A percentile compares a stretch with the other conserved stretches of the same genome.
phyloP scores from a whole-genome alignment of 2,329 filamentous ascomycete genomes.

The Exophiala xenobiotica region DNA sequence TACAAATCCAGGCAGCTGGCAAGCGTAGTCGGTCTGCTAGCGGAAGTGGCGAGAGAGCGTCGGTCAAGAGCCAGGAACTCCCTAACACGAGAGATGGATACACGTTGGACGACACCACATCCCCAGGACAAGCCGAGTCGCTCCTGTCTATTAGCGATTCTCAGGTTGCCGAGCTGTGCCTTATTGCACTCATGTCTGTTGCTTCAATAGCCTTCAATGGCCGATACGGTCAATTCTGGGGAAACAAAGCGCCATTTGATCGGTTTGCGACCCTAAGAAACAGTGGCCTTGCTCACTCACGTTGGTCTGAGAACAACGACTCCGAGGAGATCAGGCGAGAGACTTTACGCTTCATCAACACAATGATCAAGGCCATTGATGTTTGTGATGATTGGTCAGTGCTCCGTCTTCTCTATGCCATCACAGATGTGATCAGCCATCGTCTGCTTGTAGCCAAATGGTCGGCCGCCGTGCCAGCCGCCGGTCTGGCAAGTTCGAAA shows the following conservation, averaged over 20 bases:
- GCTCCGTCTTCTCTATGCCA: slow-evolving; percentile 15
- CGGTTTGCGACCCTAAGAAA: slow-evolving; percentile 15
- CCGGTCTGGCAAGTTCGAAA: slow-evolving; percentile 1
- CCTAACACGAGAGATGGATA: not conserved
- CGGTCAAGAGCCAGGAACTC: slow-evolving; percentile 5
- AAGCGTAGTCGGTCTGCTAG: slow-evolving; percentile 11
- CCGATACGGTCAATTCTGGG: slow-evolving; percentile 1
- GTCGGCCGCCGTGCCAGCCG: slow-evolving; percentile 8
- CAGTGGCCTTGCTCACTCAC: slow-evolving; percentile 18
- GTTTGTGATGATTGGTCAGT: slow-evolving; percentile 24
- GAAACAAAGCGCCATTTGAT: slow-evolving; percentile 9
- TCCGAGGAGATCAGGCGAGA: not conserved
- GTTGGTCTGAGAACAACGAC: slow-evolving; percentile 7
- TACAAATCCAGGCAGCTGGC: slow-evolving; percentile 4
- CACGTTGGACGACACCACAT: not conserved
- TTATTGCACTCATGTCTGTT: slow-evolving; percentile 18
- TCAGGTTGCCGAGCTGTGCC: slow-evolving; percentile 17
- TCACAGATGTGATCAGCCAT: slow-evolving; percentile 28
- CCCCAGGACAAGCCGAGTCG: not conserved
- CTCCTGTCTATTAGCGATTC: slow-evolving; percentile 15
- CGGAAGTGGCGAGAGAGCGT: slow-evolving; percentile 4
- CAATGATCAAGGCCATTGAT: slow-evolving; percentile 21
- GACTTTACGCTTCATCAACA: not conserved
- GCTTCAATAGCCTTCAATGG: slow-evolving; percentile 13
- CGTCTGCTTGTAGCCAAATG: slow-evolving; percentile 19